Conservation (phyloP, 805 yeast species). For the Candida vartiovaarae region DNA sequence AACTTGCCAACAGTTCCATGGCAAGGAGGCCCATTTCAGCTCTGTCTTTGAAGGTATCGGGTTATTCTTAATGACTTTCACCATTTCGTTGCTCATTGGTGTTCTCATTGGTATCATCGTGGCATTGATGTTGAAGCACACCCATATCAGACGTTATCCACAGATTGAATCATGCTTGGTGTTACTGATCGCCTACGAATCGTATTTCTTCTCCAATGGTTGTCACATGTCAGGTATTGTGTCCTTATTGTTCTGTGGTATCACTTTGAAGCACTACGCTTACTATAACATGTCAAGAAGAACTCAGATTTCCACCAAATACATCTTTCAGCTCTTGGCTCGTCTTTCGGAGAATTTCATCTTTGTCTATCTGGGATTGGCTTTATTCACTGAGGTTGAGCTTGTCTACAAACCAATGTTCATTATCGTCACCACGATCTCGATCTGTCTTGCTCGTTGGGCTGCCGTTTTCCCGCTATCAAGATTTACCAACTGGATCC, state of each 20-base stretch:
- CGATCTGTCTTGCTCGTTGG: slow-evolving; percentile 94
- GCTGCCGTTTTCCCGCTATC: slow-evolving; percentile 95
- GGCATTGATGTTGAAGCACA: slow-evolving; percentile 84
- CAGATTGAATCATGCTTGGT: slow-evolving; percentile 94
- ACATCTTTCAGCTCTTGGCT: slow-evolving; percentile 88
- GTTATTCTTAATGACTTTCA: slow-evolving; percentile 85
- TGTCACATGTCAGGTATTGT: slow-evolving; percentile 99
- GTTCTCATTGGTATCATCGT: slow-evolving; percentile 80
- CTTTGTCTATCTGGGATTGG: slow-evolving; percentile 89
- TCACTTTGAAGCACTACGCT: slow-evolving; percentile 94
- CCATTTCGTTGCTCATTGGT: slow-evolving; percentile 86
- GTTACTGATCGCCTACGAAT: slow-evolving; percentile 84
- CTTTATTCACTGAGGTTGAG: slow-evolving; percentile 93
- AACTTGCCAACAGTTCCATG: slow-evolving; percentile 94
- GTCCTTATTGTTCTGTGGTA: slow-evolving; percentile 90
- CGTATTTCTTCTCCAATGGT: slow-evolving; percentile 96
- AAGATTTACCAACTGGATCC: slow-evolving; percentile 71
- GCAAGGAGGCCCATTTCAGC: slow-evolving; percentile 65
- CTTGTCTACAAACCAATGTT: slow-evolving; percentile 89
- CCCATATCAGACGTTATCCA: slow-evolving; percentile 91
- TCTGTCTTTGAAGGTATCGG: slow-evolving; percentile 93
- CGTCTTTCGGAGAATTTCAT: slow-evolving; percentile 95
- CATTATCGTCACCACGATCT: slow-evolving; percentile 82
- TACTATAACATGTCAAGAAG: slow-evolving; percentile 96
- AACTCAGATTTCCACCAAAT: slow-evolving; percentile 93